Percentiles rank a stretch among this genome's conserved stretches.
Conservation (phyloP, 2,329 filamentous ascomycete genomes). For the Xylaria sp. region DNA sequence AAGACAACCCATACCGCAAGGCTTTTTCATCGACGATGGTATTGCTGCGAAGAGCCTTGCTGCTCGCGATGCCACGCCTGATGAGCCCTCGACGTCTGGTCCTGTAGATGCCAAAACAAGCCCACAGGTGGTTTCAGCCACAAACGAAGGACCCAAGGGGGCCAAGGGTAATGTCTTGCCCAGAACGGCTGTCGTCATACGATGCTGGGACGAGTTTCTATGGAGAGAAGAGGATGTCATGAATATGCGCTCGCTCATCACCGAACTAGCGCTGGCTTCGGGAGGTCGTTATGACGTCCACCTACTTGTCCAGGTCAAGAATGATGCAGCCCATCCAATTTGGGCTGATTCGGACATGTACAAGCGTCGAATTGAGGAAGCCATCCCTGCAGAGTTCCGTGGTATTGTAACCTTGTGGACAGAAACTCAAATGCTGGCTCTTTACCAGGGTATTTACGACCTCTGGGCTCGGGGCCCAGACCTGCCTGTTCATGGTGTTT, state of each 20-base stretch:
- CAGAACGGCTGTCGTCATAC: slow-evolving; percentile 81
- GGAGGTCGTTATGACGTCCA: slow-evolving; percentile 89
- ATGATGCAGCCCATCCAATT: slow-evolving; percentile 77
- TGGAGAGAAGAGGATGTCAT: slow-evolving; percentile 85
- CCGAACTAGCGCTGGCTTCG: slow-evolving; percentile 81
- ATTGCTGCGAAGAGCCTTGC: slow-evolving; percentile 40
- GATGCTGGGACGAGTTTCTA: slow-evolving; percentile 82
- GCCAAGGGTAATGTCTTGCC: slow-evolving; percentile 49
- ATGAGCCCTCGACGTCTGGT: slow-evolving; percentile 32
- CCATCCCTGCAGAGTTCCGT: slow-evolving; percentile 84
- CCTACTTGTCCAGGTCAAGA: slow-evolving; percentile 84
- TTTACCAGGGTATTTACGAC: slow-evolving; percentile 89
- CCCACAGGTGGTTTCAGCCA: slow-evolving; percentile 36
- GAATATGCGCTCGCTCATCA: slow-evolving; percentile 84
- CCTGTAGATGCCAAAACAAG: slow-evolving; percentile 34
- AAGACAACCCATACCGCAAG: slow-evolving; percentile 55
- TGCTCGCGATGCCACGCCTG: slow-evolving; percentile 41
- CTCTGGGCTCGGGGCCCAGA: slow-evolving; percentile 72
- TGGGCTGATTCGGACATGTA: slow-evolving; percentile 80
- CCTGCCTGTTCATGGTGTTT: slow-evolving; percentile 88
- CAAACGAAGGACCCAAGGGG: slow-evolving; percentile 33
- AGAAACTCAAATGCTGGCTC: slow-evolving; percentile 87
- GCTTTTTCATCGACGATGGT: slow-evolving; percentile 61
- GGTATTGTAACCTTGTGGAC: slow-evolving; percentile 93
- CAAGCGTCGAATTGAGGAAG: slow-evolving; percentile 71